A percentile compares a stretch with the other conserved stretches of the same genome.
phyloP scores from a whole-genome alignment of 805 yeast genomes.

The Sugiyamaella qingdaonensis region DNA sequence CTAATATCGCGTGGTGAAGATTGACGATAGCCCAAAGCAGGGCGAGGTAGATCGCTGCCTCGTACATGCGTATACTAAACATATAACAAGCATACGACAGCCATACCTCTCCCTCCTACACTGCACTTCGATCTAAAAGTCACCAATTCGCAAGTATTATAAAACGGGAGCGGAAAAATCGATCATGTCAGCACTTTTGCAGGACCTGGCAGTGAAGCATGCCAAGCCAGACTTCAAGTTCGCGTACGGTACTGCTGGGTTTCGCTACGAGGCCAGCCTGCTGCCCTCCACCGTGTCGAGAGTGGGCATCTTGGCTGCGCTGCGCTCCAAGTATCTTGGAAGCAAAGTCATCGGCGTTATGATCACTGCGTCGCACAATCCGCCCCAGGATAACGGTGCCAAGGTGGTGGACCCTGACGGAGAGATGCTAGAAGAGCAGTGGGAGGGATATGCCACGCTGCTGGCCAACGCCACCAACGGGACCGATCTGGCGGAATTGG shows the following conservation, averaged over 20 bases:
- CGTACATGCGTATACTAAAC: too few relatives aligned
- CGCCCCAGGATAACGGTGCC: slow-evolving; percentile 87
- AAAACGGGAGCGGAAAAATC: too few relatives aligned
- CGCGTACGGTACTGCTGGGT: slow-evolving; percentile 96
- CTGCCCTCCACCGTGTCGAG: slow-evolving; percentile 80
- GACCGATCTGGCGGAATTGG: slow-evolving; percentile 40
- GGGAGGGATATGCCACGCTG: slow-evolving; percentile 81
- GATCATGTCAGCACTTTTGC: background rate
- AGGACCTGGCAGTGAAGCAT: slow-evolving; percentile 28
- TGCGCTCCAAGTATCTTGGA: slow-evolving; percentile 67
- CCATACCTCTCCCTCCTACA: too few relatives aligned
- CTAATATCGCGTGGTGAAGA: too few relatives aligned
- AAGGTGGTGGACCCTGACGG: slow-evolving; percentile 93
- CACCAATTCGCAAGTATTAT: too few relatives aligned
- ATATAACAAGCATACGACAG: too few relatives aligned
- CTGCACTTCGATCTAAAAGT: too few relatives aligned
- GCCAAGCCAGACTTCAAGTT: slow-evolving; percentile 48
- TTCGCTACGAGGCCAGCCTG: slow-evolving; percentile 65
- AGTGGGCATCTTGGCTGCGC: slow-evolving; percentile 75
- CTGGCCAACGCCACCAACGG: slow-evolving; percentile 65
- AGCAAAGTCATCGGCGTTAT: slow-evolving; percentile 85
- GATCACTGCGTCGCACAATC: slow-evolving; percentile 95
- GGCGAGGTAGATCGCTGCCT: too few relatives aligned
- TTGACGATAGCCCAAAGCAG: too few relatives aligned
- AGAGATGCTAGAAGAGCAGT: slow-evolving; percentile 73